A percentile compares a stretch with the other conserved stretches of the same genome.
These are phyloP conservation scores for Candida boidinii DNA, from an alignment of 805 yeast species.

Conservation along the genomic window DNA sequence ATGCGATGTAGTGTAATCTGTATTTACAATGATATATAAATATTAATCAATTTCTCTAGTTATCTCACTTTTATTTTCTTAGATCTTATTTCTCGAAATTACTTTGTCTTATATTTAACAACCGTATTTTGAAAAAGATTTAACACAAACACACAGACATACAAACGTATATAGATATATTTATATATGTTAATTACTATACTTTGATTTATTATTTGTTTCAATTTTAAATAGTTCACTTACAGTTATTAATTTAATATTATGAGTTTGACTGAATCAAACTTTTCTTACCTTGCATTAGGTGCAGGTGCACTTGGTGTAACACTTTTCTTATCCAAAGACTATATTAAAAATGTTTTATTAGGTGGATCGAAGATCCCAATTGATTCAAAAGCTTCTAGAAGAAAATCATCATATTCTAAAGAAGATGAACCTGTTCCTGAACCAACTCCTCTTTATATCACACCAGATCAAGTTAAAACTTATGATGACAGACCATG, in stretches of 20 bases:
- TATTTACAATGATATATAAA: too few species aligned
- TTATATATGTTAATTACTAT: too few species aligned
- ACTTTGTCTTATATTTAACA: too few species aligned
- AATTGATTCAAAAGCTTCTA: not conserved
- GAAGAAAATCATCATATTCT: constrained; percentile 13
- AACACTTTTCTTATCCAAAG: constrained; percentile 10
- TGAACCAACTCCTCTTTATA: constrained; percentile 47
- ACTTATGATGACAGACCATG: constrained; percentile 69
- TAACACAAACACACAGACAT: too few species aligned
- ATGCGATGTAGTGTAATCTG: too few species aligned
- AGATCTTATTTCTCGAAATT: too few species aligned
- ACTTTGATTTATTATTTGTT: too few species aligned
- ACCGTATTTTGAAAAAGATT: too few species aligned
- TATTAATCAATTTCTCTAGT: too few species aligned
- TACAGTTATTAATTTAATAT: not conserved
- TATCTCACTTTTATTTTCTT: too few species aligned
- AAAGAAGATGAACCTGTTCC: constrained; percentile 26
- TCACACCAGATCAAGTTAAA: constrained; percentile 60
- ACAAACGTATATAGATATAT: too few species aligned
- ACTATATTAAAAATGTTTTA: constrained; percentile 7
- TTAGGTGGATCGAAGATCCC: constrained; percentile 1
- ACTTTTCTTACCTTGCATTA: not conserved
- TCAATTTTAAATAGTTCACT: too few species aligned
- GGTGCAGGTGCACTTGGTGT: constrained; percentile 15
- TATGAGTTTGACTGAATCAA: not conserved